These are phyloP conservation scores for Blastomyces percursus DNA, from an alignment of 2,329 filamentous ascomycete species.

Conservation along the genomic window DNA sequence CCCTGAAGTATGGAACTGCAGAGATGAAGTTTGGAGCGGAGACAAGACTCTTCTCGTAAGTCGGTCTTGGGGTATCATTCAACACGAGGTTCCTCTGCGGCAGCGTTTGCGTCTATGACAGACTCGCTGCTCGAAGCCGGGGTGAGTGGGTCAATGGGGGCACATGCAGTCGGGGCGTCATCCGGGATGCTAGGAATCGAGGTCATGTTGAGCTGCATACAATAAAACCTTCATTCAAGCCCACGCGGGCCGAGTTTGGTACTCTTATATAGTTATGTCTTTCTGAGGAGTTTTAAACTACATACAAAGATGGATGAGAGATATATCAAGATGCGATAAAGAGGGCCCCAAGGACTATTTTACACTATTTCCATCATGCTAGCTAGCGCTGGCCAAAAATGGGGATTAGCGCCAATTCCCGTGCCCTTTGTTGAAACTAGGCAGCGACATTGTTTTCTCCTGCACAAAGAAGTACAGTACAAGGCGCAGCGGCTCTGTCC, in stretches of 20 bases:
- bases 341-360: background rate
- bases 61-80: constrained; percentile 8
- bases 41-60: constrained; percentile 1
- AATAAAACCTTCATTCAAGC: background rate
- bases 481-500: background rate
- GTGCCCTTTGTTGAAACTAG: background rate
- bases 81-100: constrained; percentile 13
- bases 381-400: too few species aligned
- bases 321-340: background rate
- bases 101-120: constrained; percentile 15
- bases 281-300: background rate
- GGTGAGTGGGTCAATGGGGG: constrained; percentile 29
- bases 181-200: constrained; percentile 15
- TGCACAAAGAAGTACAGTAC: background rate
- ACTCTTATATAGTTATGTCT: background rate
- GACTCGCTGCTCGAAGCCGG: constrained; percentile 10
- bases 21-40: constrained; percentile 18
- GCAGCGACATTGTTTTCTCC: background rate
- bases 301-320: background rate
- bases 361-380: too few species aligned
- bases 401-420: too few species aligned
- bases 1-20: constrained; percentile 30
- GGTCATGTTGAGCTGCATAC: background rate
- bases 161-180: constrained; percentile 34
- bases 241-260: background rate